These are phyloP conservation scores for Trichoderma aggressivum DNA, from an alignment of 2,329 filamentous ascomycete species.

Conservation along the genomic window DNA sequence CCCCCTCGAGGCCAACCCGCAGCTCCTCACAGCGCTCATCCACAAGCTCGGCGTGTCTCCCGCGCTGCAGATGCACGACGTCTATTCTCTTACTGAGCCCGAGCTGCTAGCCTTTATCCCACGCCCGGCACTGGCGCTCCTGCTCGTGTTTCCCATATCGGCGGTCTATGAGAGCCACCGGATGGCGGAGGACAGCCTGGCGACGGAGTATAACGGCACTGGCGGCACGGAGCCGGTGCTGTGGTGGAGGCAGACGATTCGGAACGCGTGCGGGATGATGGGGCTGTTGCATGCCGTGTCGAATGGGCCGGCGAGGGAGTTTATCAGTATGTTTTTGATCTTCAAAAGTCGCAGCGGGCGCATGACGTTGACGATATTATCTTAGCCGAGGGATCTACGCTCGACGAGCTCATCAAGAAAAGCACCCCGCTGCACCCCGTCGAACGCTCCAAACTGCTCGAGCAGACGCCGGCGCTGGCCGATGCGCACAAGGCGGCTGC, in stretches of 20 bases:
- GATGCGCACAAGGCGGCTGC: conserved; percentile 76
- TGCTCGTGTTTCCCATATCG: conserved; percentile 88
- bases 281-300: conserved; percentile 77
- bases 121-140: conserved; percentile 79
- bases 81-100: conserved; percentile 84
- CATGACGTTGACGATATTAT: background rate
- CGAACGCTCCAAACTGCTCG: conserved; percentile 69
- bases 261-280: conserved; percentile 90
- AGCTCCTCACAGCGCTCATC: conserved; percentile 80
- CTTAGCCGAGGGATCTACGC: conserved; percentile 43
- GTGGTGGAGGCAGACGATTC: conserved; percentile 95
- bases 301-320: conserved; percentile 68
- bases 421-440: conserved; percentile 67
- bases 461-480: conserved; percentile 72
- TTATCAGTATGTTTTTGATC: conserved; percentile 50
- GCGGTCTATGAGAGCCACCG: conserved; percentile 75
- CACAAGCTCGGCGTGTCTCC: conserved; percentile 79
- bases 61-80: conserved; percentile 79
- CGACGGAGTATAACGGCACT: conserved; percentile 61
- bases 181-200: conserved; percentile 64
- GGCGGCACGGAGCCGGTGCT: conserved; percentile 72
- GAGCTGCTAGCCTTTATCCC: conserved; percentile 83
- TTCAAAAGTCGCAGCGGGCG: background rate
- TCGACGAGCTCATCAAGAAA: conserved; percentile 62
- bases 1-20: conserved; percentile 71